phyloP scores from a whole-genome alignment of 2,329 filamentous ascomycete genomes.

The Verticillium klebahnii region DNA sequence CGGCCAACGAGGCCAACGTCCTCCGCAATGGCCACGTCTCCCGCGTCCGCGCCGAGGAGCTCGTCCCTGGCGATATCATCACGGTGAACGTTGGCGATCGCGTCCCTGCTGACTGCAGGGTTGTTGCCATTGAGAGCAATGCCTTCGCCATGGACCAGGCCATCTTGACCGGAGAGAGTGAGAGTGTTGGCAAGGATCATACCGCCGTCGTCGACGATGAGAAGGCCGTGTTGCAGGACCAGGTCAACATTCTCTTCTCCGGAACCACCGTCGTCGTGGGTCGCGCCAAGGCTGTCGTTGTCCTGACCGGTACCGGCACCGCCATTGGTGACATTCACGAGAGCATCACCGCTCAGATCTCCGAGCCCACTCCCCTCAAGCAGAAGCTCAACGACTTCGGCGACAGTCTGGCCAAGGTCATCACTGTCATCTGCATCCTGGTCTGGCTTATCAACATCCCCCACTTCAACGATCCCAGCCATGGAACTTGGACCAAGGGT shows the following conservation, averaged over 20 bases:
- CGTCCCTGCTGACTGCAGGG: constrained; percentile 89
- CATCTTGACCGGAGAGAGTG: constrained; percentile 94
- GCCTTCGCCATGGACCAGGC: constrained; percentile 96
- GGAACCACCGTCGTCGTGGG: constrained; percentile 96
- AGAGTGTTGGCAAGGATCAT: constrained; percentile 87
- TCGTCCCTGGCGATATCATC: constrained; percentile 92
- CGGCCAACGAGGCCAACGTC: constrained; percentile 94
- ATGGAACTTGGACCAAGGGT: constrained; percentile 91
- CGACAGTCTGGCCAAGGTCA: constrained; percentile 93
- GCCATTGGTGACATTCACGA: constrained; percentile 99
- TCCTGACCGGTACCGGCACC: constrained; percentile 81
- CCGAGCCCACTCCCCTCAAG: constrained; percentile 93
- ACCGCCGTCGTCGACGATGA: constrained; percentile 63
- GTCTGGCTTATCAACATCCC: constrained; percentile 99
- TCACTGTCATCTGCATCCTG: constrained; percentile 91
- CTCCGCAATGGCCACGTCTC: constrained; percentile 77
- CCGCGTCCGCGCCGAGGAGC: constrained; percentile 89
- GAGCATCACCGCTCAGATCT: constrained; percentile 97
- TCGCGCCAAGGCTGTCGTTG: constrained; percentile 85
- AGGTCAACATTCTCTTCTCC: constrained; percentile 96
- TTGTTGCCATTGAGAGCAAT: constrained; percentile 91
- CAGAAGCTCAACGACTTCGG: constrained; percentile 99
- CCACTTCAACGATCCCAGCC: constrained; percentile 91
- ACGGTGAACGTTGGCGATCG: constrained; percentile 86
- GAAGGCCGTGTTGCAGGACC: constrained; percentile 93